Evolutionary conservation across 2,329 filamentous ascomycete species (phyloP), one percentile per base, ranked within the genome.

Genomic region (Colletotrichum incanum): DNA sequence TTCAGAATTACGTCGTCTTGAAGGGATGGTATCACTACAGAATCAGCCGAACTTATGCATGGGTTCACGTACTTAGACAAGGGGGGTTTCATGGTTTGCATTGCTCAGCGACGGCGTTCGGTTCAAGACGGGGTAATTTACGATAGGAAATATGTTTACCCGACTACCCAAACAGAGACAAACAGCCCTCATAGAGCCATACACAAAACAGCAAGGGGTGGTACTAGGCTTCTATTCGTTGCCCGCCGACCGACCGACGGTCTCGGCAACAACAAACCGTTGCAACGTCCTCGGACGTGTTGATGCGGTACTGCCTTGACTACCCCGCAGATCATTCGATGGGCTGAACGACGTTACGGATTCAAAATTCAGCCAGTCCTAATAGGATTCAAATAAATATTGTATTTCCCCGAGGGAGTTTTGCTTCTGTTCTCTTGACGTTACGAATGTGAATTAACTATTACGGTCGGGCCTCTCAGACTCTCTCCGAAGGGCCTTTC

Each of bases 61-160:
- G 39, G 52, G 50, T 28, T 67, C 45, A 60, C 49, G n/a, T 54
- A 49, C 34, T 60, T 54, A 55, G 31, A 28, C 31, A 56, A 52
- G 31, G 45, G 28, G 28, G 34, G 28, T 14, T 56, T 39, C 31
- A 62, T 41, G 34, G 26, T 65, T 73, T 73, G 70, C 62, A 71
- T 75, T 68, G 73, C 73, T 76, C 67, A 76, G 75, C 75, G 75
- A 76, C 70, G 75, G 75, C 75, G 75, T 72, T 54, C 54, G 70
- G 70, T 71, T 71, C 49, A 43, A 34, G 43, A 55, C 65, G 66
- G 66, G 54, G 45, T 72, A 43, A 75, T 73, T 65, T 54, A 64
- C 39, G 41, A 67, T 50, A 55, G 47, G 41, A 45, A 65, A 12
- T 23, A 59, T 20, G 47, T 12, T 58, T 58, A 58, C 45, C 45